Conservation (phyloP, 768 basidiomycete genomes). For the Leucosporidium creatinivorum region DNA sequence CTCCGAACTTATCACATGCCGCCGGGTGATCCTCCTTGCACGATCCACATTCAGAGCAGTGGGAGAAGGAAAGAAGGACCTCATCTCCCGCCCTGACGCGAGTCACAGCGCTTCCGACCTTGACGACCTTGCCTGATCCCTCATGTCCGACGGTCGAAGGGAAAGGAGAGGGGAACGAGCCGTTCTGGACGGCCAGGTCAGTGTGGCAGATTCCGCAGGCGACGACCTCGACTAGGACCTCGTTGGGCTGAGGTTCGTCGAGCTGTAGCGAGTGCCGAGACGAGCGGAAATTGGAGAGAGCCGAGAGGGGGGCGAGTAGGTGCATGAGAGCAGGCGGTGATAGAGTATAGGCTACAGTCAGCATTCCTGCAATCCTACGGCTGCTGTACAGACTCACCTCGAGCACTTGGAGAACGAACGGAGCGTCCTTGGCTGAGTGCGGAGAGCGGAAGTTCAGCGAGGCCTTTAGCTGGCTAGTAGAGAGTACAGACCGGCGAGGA, state of each 20-base stretch:
- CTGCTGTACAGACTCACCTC: conserved; percentile 4
- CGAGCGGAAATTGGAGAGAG: background rate
- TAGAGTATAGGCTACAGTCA: too few species aligned
- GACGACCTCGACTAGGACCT: conserved; percentile 28
- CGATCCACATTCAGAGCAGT: conserved; percentile 19
- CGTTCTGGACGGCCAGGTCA: conserved; percentile 12
- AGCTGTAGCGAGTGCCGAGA: conserved; percentile 4
- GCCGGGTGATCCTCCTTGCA: conserved; percentile 27
- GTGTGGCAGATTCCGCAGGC: conserved; percentile 29
- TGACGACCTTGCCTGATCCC: conserved; percentile 11
- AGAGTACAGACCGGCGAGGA: conserved; percentile 6
- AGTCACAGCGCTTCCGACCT: conserved; percentile 7
- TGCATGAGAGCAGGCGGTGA: too few species aligned
- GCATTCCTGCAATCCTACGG: too few species aligned
- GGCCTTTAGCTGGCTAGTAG: background rate
- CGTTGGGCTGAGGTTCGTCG: conserved; percentile 29
- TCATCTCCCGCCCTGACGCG: conserved; percentile 11
- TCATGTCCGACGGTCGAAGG: conserved; percentile 23
- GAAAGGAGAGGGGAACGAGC: conserved; percentile 14
- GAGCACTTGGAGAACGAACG: conserved; percentile 13
- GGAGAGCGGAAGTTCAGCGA: background rate
- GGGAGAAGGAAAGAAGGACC: conserved; percentile 30
- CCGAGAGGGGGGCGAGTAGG: too few species aligned
- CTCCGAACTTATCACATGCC: conserved; percentile 21
- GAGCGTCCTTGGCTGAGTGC: conserved; percentile 11